phyloP scores from a whole-genome alignment of 2,329 filamentous ascomycete species.

The Cryphonectria parasitica region DNA sequence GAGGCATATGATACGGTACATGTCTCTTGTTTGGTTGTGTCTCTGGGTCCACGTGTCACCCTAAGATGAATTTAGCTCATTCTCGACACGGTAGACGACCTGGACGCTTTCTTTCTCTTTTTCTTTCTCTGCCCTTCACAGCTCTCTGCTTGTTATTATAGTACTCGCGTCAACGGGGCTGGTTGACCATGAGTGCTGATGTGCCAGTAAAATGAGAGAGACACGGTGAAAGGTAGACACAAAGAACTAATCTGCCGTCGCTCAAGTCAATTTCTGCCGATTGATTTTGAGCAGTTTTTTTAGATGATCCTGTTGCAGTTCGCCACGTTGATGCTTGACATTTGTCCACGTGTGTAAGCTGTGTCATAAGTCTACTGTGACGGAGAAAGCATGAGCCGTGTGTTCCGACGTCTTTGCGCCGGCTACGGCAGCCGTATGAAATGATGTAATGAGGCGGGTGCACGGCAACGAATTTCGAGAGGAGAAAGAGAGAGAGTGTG shows the following conservation, averaged over 20 bases:
- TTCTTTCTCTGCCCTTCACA: too few relatives aligned
- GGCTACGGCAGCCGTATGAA: not conserved
- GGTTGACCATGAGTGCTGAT: too few relatives aligned
- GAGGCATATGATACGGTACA: not conserved
- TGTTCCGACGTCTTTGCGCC: not conserved
- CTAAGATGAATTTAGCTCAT: not conserved
- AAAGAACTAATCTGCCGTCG: too few relatives aligned
- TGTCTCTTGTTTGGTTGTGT: not conserved
- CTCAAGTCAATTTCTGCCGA: too few relatives aligned
- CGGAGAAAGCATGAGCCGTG: not conserved
- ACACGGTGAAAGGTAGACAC: too few relatives aligned
- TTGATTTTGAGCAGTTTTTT: too few relatives aligned
- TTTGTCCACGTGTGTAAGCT: not conserved
- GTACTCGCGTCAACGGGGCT: too few relatives aligned
- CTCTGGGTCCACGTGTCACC: not conserved
- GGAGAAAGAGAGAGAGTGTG: too few relatives aligned
- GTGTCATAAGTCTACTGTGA: not conserved
- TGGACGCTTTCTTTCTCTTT: too few relatives aligned
- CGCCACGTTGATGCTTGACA: not conserved
- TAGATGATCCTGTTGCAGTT: not conserved
- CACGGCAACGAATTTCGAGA: not conserved
- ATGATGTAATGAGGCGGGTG: not conserved
- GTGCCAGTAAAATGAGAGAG: too few relatives aligned
- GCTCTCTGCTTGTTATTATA: too few relatives aligned
- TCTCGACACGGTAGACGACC: not conserved